Conservation (phyloP, 306 rosid species). For the Ammopiptanthus mongolicus region DNA sequence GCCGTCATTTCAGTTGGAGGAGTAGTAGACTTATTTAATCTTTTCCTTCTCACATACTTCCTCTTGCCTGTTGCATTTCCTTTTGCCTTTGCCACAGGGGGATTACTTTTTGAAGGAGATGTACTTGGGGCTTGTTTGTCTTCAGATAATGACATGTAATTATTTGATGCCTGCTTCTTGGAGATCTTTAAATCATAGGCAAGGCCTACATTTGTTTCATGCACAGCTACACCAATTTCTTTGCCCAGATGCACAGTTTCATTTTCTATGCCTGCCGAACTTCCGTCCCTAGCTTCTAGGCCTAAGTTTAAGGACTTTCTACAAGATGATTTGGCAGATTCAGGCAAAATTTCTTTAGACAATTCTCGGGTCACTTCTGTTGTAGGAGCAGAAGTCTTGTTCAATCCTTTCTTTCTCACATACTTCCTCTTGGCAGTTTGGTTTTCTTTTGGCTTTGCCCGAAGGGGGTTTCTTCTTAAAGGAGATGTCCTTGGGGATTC, state of each 20-base stretch:
- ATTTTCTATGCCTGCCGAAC: slow-evolving; percentile 23
- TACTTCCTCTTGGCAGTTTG: slow-evolving; percentile 34
- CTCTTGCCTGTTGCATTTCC: slow-evolving; percentile 27
- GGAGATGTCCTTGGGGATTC: slow-evolving; percentile 12
- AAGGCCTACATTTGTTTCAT: slow-evolving; percentile 12
- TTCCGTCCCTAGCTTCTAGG: slow-evolving; percentile 19
- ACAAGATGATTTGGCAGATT: slow-evolving; percentile 34
- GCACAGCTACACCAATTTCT: slow-evolving; percentile 24
- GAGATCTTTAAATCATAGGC: slow-evolving; percentile 14
- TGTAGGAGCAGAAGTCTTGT: slow-evolving; percentile 19
- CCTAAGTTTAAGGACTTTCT: slow-evolving; percentile 38
- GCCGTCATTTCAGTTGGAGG: slow-evolving; percentile 19
- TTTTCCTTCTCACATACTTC: slow-evolving; percentile 42
- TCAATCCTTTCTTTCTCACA: slow-evolving; percentile 30
- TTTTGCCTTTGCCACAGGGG: slow-evolving; percentile 7
- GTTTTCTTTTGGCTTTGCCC: neutral
- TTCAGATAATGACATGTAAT: slow-evolving; percentile 17
- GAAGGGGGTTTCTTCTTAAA: neutral
- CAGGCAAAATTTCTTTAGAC: slow-evolving; percentile 4
- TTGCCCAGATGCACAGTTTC: slow-evolving; percentile 4
- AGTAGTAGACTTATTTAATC: slow-evolving; percentile 20
- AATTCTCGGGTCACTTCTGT: slow-evolving; percentile 17
- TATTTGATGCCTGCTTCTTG: slow-evolving; percentile 17
- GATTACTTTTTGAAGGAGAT: slow-evolving; percentile 7
- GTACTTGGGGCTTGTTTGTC: slow-evolving; percentile 12